Evolutionary conservation across 768 basidiomycete species (phyloP), one percentile per base, ranked within the genome.

Genomic region (Panus rudis): DNA sequence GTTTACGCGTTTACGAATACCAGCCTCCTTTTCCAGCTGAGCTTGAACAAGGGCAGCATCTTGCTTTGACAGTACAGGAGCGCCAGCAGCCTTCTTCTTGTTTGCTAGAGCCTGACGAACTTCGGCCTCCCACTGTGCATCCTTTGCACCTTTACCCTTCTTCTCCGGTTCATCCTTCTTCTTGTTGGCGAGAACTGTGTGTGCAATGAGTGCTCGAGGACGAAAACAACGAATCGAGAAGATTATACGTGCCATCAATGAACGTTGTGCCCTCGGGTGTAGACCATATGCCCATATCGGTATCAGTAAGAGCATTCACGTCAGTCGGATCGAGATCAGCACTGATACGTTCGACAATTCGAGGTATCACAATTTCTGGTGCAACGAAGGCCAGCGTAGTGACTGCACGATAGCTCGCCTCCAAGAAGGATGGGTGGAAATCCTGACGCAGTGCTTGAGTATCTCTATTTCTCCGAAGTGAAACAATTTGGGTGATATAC

Each of bases 61-160:
- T 46, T 85, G 81, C 58, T 92, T 97, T 1, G 87, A 88, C 14
- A 97, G 61, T 1, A 68, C 68, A 5, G 63, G 66, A 13, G 52
- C 42, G 2, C 69, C 52, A 2, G 62, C 56, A 1, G 71, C 62
- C 8, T 77, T 73, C 59, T 88, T 90, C 68, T 97, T 97, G 43
- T 66, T 76, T 5, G 88, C 87, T 1, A 97, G 68, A 0, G 83
- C 79, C 52, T 87, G 82, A 8, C 92, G 78, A n/a, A 94, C 68
- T 47, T 99, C 93, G 21, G 82, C 84, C 48, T 99, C 96, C 94
- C 94, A 99, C 55, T 89, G 84, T 14, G 89, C 84, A 12, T 94
- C 85, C 26, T 89, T 90, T 4, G 85, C 79, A 45, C 82, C 85
- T 53, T 96, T 97, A 12, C 90, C 87, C 58, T 93, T 94, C 50